Base-by-base conservation (phyloP, 1,139 yeast genomes). In the Nakaseomyces nivariensis region DNA sequence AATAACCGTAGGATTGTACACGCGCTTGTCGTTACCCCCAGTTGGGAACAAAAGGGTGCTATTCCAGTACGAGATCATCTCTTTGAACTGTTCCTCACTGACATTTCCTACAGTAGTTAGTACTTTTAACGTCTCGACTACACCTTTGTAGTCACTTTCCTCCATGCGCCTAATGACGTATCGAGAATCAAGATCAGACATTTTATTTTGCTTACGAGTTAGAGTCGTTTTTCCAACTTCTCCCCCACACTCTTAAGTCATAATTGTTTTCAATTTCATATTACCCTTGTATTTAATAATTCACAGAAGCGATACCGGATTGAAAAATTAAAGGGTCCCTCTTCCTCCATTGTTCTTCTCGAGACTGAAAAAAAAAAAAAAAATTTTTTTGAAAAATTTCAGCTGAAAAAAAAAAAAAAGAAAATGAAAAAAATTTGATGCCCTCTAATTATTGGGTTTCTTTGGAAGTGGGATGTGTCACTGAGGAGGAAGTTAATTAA, bases 91-190 rank as follows among this genome's bases (percentile, higher is more conserved):
- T 6, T 62, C 63, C 32, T 61, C 53, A 1, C 77, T 59, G 33
- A 83, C 70, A 1, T 76, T 72, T 0, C 90, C 94, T 3, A 84
- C 89, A 0, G 80, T 74, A 7, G 92, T 84, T 54, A 85, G 69
- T 4, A 74, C 79, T 33, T 68, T 64, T 46, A 84, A 68, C 0
- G 82, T 75, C 11, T 72, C 72, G 24, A 77, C 62, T 36, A 78
- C 80, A 13, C 78, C 76, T 43, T 67, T 57, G 60, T 71, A 76
- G 61, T 82, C 89, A 0, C 67, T 52, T 11, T 59, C 56, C 49
- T 69, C 61, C 22, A 81, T 63, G 43, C 73, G 66, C 64, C 89
- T 73, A 50, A 82, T 70, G 1, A 67, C 60, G 66, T 80, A 82
- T 1, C 64, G 64, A 13, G 48, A 49, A n/a, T 54, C 52, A 11